These are phyloP conservation scores for Sporothrix humicola DNA, from an alignment of 2,329 filamentous ascomycete species.

Conservation along the genomic window DNA sequence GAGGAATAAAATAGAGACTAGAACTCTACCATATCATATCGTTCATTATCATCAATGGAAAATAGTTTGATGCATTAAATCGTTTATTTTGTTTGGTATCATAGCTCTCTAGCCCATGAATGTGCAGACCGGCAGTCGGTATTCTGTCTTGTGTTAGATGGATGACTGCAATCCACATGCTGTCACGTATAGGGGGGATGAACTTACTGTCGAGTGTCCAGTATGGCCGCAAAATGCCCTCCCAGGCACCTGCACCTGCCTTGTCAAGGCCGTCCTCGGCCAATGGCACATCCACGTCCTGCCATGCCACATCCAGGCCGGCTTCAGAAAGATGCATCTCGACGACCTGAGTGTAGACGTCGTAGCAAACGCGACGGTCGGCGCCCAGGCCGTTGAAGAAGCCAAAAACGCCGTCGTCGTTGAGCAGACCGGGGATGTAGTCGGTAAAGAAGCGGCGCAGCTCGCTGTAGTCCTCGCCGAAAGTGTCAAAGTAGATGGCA, in stretches of 20 bases:
- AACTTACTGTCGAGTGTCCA: slow-evolving; percentile 79
- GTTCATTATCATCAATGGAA: background rate
- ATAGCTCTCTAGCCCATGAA: slow-evolving; percentile 65
- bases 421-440: slow-evolving; percentile 78
- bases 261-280: slow-evolving; percentile 68
- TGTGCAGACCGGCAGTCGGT: slow-evolving; percentile 74
- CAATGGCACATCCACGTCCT: slow-evolving; percentile 74
- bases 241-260: slow-evolving; percentile 78
- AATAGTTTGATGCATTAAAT: background rate
- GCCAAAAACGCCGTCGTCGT: slow-evolving; percentile 74
- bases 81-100: slow-evolving; percentile 17
- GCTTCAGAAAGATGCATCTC: slow-evolving; percentile 91
- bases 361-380: slow-evolving; percentile 90
- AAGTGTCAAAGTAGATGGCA: slow-evolving; percentile 96
- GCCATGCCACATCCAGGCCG: slow-evolving; percentile 88
- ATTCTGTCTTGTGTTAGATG: slow-evolving; percentile 55
- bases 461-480: slow-evolving; percentile 89
- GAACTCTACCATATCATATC: slow-evolving; percentile 2
- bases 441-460: slow-evolving; percentile 88
- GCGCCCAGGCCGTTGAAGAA: slow-evolving; percentile 93
- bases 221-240: slow-evolving; percentile 84
- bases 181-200: slow-evolving; percentile 27
- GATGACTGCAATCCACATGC: background rate
- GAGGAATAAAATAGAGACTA: background rate
- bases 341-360: slow-evolving; percentile 90